Conservation (phyloP, 1,139 yeast genomes). For the Yamadazyma oceani region DNA sequence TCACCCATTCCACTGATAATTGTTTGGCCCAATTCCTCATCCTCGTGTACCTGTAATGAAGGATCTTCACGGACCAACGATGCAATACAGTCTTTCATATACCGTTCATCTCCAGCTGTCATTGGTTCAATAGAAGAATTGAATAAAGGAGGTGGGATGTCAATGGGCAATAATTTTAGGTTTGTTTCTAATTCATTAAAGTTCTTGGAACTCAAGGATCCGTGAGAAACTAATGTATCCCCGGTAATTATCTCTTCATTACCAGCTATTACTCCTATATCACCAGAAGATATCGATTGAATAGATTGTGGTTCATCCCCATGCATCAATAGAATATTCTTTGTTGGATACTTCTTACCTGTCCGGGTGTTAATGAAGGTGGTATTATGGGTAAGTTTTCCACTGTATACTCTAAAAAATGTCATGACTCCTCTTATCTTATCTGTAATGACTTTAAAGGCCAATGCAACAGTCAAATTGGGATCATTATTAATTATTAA, state of each 20-base stretch:
- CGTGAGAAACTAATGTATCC: constrained; percentile 74
- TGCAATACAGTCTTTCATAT: constrained; percentile 66
- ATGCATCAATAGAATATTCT: constrained; percentile 77
- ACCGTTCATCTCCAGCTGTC: constrained; percentile 75
- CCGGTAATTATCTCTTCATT: constrained; percentile 78
- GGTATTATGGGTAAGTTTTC: constrained; percentile 62
- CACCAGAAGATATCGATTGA: constrained; percentile 62
- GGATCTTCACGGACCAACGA: constrained; percentile 70
- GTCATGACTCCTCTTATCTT: constrained; percentile 82
- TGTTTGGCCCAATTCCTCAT: constrained; percentile 88
- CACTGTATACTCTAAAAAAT: constrained; percentile 86
- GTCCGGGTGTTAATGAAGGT: constrained; percentile 68
- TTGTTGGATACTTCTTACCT: constrained; percentile 63
- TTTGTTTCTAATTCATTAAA: constrained; percentile 51
- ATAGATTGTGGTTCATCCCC: constrained; percentile 85
- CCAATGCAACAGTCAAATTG: constrained; percentile 72
- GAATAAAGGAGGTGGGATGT: constrained; percentile 90
- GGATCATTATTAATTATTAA: constrained; percentile 55
- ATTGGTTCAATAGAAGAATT: constrained; percentile 82
- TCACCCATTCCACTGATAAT: constrained; percentile 95
- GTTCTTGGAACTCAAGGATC: constrained; percentile 36
- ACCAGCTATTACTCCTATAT: constrained; percentile 86
- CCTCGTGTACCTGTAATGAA: constrained; percentile 36
- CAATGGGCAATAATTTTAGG: constrained; percentile 70
- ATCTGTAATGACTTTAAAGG: constrained; percentile 89